Conservation (phyloP, 176 grass and related monocot species). For the Musa schizocarpa region DNA sequence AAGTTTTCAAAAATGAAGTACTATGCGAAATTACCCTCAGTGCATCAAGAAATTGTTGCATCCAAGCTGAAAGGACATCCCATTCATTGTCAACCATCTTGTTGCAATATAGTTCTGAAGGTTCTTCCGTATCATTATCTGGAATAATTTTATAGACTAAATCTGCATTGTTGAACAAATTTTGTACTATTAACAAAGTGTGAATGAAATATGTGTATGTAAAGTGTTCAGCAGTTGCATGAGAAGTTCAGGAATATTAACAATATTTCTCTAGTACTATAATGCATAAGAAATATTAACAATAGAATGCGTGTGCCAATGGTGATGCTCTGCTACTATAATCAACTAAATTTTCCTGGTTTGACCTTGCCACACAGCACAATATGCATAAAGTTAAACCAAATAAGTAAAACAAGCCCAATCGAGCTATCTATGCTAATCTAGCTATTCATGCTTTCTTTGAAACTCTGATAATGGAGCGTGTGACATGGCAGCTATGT, state of each 20-base stretch:
- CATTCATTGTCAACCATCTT: constrained; percentile 22
- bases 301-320: too few species aligned
- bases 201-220: neutral
- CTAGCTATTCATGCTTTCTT: too few species aligned
- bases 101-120: constrained; percentile 16
- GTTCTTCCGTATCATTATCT: constrained; percentile 44
- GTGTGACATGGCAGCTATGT: too few species aligned
- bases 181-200: neutral
- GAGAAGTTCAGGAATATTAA: neutral
- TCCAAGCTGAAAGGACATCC: constrained; percentile 42
- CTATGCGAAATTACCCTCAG: constrained; percentile 34
- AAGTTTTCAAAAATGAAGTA: neutral
- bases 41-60: constrained; percentile 57
- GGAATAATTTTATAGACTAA: constrained; percentile 38
- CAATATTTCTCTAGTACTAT: too few species aligned
- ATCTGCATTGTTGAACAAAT: neutral
- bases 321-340: too few species aligned
- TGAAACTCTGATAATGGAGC: too few species aligned
- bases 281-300: too few species aligned
- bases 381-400: too few species aligned
- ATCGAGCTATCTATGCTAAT: too few species aligned
- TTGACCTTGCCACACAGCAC: too few species aligned
- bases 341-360: too few species aligned
- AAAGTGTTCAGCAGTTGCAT: neutral
- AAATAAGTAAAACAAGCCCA: too few species aligned